These are phyloP conservation scores for Xeromyces bisporus DNA, from an alignment of 495 filamentous ascomycete species.

Conservation along the genomic window DNA sequence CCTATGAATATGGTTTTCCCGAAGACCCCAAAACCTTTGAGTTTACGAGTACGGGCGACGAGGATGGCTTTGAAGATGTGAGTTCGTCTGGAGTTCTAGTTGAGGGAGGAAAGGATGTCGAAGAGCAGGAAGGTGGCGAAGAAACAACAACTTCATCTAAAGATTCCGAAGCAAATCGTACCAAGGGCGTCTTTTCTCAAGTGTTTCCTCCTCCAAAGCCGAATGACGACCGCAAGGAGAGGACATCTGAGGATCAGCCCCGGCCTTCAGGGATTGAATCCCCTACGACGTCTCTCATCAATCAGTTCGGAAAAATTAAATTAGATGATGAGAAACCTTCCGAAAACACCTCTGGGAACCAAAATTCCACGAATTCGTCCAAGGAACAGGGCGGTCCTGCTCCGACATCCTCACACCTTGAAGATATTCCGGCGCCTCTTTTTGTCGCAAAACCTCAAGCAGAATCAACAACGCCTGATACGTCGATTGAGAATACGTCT, in stretches of 20 bases:
- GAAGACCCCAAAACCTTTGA: conserved; percentile 38
- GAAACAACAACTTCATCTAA: not conserved
- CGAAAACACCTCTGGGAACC: conserved; percentile 1
- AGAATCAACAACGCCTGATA: conserved; percentile 4
- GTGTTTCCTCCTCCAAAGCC: conserved; percentile 7
- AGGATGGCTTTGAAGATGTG: conserved; percentile 93
- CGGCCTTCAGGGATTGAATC: conserved; percentile 22
- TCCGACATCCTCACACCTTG: conserved; percentile 35
- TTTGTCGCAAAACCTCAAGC: conserved; percentile 27
- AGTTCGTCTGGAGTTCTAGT: conserved; percentile 47
- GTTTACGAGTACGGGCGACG: conserved; percentile 63
- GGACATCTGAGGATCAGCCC: conserved; percentile 3
- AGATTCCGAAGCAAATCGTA: not conserved
- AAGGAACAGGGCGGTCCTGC: too few species aligned
- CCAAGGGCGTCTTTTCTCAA: not conserved
- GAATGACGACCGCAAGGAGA: conserved; percentile 7
- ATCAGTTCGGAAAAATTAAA: conserved; percentile 33
- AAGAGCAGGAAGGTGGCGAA: conserved; percentile 17
- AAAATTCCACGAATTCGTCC: too few species aligned
- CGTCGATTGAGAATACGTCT: conserved; percentile 7
- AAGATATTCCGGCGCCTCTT: conserved; percentile 53
- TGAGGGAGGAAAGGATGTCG: conserved; percentile 41
- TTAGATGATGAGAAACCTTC: conserved; percentile 22
- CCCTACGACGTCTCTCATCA: conserved; percentile 33
- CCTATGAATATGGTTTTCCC: conserved; percentile 19